phyloP scores from a whole-genome alignment of 148 eudicot genomes.

The Vaccinium darrowii region DNA sequence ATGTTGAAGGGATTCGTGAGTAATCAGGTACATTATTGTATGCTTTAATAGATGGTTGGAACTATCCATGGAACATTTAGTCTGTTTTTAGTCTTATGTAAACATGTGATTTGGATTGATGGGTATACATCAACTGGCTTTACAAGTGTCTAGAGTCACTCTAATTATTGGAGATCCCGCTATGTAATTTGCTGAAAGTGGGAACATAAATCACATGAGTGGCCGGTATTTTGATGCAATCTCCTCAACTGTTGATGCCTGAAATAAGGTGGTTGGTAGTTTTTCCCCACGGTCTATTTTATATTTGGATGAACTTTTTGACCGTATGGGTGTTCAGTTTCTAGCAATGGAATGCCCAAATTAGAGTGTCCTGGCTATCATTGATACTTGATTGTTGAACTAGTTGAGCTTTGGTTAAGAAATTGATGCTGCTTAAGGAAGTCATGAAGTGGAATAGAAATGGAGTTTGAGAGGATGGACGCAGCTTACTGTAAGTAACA shows the following conservation, averaged over 20 bases:
- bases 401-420: background rate
- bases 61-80: background rate
- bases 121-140: background rate
- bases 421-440: background rate
- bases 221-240: background rate
- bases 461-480: background rate
- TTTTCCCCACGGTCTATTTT: background rate
- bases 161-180: background rate
- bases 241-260: background rate
- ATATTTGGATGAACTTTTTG: background rate
- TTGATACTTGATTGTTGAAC: background rate
- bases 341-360: background rate
- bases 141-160: background rate
- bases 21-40: slow-evolving; percentile 63
- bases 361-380: too few species aligned
- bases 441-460: background rate
- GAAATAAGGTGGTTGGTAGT: background rate
- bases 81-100: background rate
- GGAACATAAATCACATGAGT: background rate
- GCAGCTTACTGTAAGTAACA: background rate
- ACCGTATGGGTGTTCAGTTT: background rate
- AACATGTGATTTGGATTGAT: slow-evolving; percentile 1
- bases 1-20: slow-evolving; percentile 93
- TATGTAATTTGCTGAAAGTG: background rate
- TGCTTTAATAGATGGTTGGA: slow-evolving; percentile 1